Evolutionary conservation across 192 early-diverging fungal species (phyloP).

Genomic region (Podila minutissima): DNA sequence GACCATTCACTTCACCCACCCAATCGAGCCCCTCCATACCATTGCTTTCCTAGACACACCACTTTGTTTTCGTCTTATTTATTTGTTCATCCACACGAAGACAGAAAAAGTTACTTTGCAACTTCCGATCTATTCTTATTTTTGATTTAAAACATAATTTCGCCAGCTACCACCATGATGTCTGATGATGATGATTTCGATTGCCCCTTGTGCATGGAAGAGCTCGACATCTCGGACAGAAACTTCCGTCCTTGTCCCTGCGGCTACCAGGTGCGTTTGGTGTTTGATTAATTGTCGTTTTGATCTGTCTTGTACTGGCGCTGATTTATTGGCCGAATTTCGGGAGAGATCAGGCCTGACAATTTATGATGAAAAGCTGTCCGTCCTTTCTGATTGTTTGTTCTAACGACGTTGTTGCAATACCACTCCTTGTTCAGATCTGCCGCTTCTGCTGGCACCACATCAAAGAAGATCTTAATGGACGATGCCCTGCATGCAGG

Average conservation of each 20-base stretch:
- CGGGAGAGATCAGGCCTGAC: no score
- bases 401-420: conserved; percentile 4
- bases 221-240: conserved; percentile 95
- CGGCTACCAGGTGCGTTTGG: conserved; percentile 86
- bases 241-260: conserved; percentile 98
- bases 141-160: not conserved
- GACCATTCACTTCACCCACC: not conserved
- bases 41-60: no score
- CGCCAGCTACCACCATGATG: conserved; percentile 39
- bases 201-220: conserved; percentile 99
- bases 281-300: no score
- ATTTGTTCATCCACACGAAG: not conserved
- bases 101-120: not conserved
- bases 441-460: conserved; percentile 99
- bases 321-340: no score
- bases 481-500: conserved; percentile 95
- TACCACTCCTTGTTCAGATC: conserved; percentile 69
- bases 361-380: no score
- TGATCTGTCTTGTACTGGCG: no score
- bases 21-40: no score
- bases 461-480: conserved; percentile 94
- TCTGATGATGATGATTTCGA: conserved; percentile 92
- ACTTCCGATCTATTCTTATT: not conserved
- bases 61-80: not conserved
- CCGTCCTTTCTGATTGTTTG: not conserved